A percentile compares a stretch with the other conserved stretches of the same genome.
Conservation (phyloP, 2,329 filamentous ascomycete genomes). For the Parafenestella ontariensis region DNA sequence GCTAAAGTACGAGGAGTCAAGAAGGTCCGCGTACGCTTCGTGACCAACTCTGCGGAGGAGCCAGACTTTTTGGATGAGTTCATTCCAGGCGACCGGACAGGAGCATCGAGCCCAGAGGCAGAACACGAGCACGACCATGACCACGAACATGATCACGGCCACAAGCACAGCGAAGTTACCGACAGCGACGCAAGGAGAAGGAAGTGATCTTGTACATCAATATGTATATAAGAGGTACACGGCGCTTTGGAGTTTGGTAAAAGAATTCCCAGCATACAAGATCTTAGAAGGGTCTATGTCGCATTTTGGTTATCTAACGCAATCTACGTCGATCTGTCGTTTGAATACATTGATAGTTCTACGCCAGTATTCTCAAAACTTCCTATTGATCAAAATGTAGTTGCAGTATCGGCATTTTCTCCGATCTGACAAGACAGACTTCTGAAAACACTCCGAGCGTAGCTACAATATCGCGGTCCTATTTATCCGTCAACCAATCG, state of each 20-base stretch:
- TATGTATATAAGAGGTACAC: conserved; percentile 21
- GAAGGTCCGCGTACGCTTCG: conserved; percentile 82
- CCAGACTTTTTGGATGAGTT: conserved; percentile 75
- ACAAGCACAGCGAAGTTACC: conserved; percentile 27
- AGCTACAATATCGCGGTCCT: background rate
- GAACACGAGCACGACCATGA: conserved; percentile 38
- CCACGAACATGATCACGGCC: conserved; percentile 32
- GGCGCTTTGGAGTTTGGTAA: conserved; percentile 34
- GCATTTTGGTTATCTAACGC: background rate
- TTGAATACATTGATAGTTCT: background rate
- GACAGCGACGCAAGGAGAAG: conserved; percentile 28
- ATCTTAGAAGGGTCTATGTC: background rate
- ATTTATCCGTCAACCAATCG: conserved; percentile 39
- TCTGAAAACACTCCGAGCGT: too few species aligned
- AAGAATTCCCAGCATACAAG: conserved; percentile 21
- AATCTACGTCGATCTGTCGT: background rate
- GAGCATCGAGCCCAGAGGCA: conserved; percentile 39
- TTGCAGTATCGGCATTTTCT: conserved; percentile 7
- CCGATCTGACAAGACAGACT: conserved; percentile 3
- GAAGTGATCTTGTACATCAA: conserved; percentile 29
- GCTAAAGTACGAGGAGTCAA: conserved; percentile 82
- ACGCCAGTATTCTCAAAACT: background rate
- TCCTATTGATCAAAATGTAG: background rate
- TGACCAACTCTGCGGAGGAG: conserved; percentile 67
- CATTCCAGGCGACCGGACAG: conserved; percentile 43